Evolutionary conservation across 2,329 filamentous ascomycete genomes (phyloP).

Genomic region (Sporothrix brasiliensis): DNA sequence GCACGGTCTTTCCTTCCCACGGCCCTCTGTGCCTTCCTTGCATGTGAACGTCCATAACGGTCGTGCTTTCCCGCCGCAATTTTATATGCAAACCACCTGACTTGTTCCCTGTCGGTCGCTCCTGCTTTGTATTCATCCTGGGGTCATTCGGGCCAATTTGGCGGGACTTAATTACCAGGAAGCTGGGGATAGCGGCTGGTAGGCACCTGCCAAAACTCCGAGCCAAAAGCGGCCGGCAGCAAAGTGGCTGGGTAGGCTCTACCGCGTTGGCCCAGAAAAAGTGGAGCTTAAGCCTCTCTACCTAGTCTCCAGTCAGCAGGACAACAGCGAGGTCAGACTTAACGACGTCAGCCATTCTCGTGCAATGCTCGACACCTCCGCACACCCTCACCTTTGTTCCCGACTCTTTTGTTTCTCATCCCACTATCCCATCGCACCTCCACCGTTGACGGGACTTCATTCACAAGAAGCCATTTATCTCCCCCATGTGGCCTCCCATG

Average conservation of each 20-base stretch:
- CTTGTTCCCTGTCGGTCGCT: slow-evolving; percentile 3
- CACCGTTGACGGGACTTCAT: neutral
- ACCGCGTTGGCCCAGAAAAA: neutral
- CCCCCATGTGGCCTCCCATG: slow-evolving; percentile 25
- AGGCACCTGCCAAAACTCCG: slow-evolving; percentile 3
- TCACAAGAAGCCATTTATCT: neutral
- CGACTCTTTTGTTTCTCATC: neutral
- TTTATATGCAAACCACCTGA: neutral
- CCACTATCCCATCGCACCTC: neutral
- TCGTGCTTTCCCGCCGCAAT: neutral
- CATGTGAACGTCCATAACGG: neutral
- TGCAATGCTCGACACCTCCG: slow-evolving; percentile 13
- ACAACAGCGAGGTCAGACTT: neutral
- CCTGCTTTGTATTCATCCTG: neutral
- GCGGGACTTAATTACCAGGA: neutral
- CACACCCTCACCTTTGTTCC: neutral
- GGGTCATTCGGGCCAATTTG: slow-evolving; percentile 17
- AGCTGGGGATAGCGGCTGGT: neutral
- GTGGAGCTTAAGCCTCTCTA: neutral
- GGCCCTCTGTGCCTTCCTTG: neutral
- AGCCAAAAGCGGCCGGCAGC: neutral
- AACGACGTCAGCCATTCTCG: slow-evolving; percentile 30
- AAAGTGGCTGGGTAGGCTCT: slow-evolving; percentile 22
- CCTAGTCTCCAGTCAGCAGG: slow-evolving; percentile 10
- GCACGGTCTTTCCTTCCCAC: slow-evolving; percentile 3